Base-by-base conservation (phyloP, 164 flowering plant species). In the Platanus orientalis region DNA sequence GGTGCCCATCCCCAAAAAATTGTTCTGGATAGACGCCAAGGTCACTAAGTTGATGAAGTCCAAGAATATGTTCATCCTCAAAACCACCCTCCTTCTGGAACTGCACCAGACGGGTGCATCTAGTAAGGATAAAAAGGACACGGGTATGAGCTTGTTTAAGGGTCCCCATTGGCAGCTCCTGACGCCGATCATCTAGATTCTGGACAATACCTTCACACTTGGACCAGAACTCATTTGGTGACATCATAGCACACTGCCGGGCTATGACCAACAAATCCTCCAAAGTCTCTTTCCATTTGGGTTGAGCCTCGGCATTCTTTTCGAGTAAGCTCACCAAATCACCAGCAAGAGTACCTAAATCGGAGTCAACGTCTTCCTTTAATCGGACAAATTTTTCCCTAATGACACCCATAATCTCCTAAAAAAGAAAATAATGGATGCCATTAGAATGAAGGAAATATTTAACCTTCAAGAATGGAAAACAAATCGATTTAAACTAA, bases 181-280 rank as follows among this genome's bases (percentile, higher is more conserved):
- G 99, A 57, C 99, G 88, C 39, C 77, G 81, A 63, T 95, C 99
- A 78, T 95, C 99, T 54, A 95, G 73, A 45, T 75, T 82, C 75
- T 87, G 97, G 62, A 95, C 98, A 61, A 95, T 95, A 65, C 69
- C 77, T 80, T 92, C 99, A 71, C 98, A 92, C 69, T 88, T 81
- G 16, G 62, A 68, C 99, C 99, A 95, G 68, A 95, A 95, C 58
- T 95, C 98, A 76, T 57, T 66, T 50, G 97, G 69, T 39, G 88
- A 63, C 98, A 95, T 95, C 71, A 64, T 81, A 64, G 96, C 92
- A 78, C 98, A 90, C 20, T 75, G 75, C 24, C 84, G 80, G 27
- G 98, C 91, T 40, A 83, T 63, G 53, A 95, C 59, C 68, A 95
- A 71, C 69, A 95, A 70, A 80, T 95, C 98, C 70, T 95, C 99